Evolutionary conservation across 306 rosid species (phyloP).

Genomic region (Acmispon strigosus): DNA sequence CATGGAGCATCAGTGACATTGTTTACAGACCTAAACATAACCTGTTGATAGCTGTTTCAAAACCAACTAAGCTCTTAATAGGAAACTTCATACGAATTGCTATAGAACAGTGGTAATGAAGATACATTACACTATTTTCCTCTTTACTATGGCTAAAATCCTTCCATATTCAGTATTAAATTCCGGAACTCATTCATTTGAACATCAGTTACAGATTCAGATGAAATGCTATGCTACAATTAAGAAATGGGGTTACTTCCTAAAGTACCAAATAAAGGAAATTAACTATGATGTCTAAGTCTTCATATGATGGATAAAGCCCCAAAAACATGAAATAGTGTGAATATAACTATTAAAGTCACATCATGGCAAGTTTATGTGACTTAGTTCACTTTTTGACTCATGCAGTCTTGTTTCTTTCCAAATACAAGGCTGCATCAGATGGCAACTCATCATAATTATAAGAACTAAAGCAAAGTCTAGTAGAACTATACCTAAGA

Average conservation of each 20-base stretch:
- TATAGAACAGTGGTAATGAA: background rate
- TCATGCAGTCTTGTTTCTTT: background rate
- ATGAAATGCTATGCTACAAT: background rate
- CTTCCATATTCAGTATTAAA: background rate
- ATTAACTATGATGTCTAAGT: background rate
- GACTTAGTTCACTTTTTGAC: background rate
- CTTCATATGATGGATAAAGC: background rate
- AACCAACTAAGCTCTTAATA: background rate
- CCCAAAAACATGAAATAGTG: background rate
- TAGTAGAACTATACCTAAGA: conserved; percentile 79
- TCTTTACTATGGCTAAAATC: background rate
- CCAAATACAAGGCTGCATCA: background rate
- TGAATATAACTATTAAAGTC: background rate
- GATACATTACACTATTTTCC: background rate
- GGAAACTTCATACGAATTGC: background rate
- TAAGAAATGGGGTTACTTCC: background rate
- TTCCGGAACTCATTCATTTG: background rate
- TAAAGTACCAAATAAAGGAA: background rate
- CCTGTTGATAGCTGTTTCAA: background rate
- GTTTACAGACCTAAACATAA: background rate
- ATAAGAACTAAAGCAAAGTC: conserved; percentile 38
- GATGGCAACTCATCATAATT: conserved; percentile 1
- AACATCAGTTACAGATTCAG: background rate
- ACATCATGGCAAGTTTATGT: background rate
- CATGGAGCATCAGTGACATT: background rate